Evolutionary conservation across 495 filamentous ascomycete genomes (phyloP).

Genomic region (Trichoderma asperelloides): DNA sequence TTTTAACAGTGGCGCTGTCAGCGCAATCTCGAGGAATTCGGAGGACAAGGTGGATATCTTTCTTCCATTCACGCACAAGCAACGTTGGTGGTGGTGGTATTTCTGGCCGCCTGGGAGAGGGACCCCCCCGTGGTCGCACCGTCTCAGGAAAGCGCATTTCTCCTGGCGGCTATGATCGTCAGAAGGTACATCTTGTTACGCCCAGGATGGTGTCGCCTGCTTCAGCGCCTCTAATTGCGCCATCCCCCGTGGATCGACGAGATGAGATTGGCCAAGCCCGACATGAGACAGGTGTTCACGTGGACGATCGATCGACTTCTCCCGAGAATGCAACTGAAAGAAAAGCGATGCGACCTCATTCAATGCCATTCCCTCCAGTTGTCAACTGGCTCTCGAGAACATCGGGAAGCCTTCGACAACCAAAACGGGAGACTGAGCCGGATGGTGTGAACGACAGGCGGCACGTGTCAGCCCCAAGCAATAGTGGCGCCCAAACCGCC

Average conservation of each 20-base stretch:
- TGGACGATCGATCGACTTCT: conserved; percentile 16
- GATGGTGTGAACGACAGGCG: conserved; percentile 29
- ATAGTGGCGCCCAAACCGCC: conserved; percentile 14
- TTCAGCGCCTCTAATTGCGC: conserved; percentile 12
- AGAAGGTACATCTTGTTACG: conserved; percentile 25
- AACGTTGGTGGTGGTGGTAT: conserved; percentile 13
- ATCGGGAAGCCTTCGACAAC: conserved; percentile 35
- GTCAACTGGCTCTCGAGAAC: conserved; percentile 40
- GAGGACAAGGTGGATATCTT: conserved; percentile 31
- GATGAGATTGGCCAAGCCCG: conserved; percentile 7
- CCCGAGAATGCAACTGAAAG: conserved; percentile 28
- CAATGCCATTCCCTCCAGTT: conserved; percentile 45
- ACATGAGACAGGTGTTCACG: not conserved
- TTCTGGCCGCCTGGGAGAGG: conserved; percentile 17
- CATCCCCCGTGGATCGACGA: conserved; percentile 12
- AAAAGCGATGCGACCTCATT: conserved; percentile 34
- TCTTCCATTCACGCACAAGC: conserved; percentile 32
- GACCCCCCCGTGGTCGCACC: conserved; percentile 10
- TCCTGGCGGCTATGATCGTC: conserved; percentile 1
- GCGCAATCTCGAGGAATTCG: not conserved
- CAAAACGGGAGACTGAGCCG: conserved; percentile 31
- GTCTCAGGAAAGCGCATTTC: conserved; percentile 23
- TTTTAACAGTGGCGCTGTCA: conserved; percentile 12
- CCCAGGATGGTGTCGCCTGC: conserved; percentile 19
- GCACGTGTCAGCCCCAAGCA: conserved; percentile 35